Conservation (phyloP, 2,329 filamentous ascomycete genomes). For the Monilinia laxa region DNA sequence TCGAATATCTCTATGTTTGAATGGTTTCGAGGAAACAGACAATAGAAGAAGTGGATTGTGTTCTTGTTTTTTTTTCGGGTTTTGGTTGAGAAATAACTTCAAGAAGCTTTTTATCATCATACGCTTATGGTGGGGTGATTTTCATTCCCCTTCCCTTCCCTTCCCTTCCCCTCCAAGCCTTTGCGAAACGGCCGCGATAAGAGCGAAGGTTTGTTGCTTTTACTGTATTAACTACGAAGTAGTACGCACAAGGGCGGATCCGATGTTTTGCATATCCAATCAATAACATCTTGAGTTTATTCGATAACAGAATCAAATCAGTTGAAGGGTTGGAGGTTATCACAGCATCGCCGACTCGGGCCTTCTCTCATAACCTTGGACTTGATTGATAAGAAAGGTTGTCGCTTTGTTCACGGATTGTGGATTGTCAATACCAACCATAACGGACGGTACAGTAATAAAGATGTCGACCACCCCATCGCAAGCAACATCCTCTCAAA, state of each 20-base stretch:
- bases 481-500: conserved; percentile 37
- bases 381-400: conserved; percentile 20
- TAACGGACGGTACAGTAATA: background rate
- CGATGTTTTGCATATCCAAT: conserved; percentile 11
- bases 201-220: conserved; percentile 12
- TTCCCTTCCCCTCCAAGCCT: conserved; percentile 26
- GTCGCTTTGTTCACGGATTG: conserved; percentile 1
- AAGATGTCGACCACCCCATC: conserved; percentile 32
- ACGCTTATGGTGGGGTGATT: conserved; percentile 23
- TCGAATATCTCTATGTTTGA: background rate
- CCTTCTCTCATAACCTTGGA: background rate
- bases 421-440: background rate
- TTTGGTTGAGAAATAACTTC: conserved; percentile 22
- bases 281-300: conserved; percentile 25
- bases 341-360: conserved; percentile 8
- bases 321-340: conserved; percentile 1
- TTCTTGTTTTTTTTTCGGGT: background rate
- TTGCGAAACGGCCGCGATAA: conserved; percentile 26
- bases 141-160: conserved; percentile 27
- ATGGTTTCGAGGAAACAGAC: background rate
- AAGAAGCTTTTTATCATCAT: conserved; percentile 8
- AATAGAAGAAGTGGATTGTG: conserved; percentile 2
- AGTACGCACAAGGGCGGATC: background rate
- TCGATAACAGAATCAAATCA: conserved; percentile 19
- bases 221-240: conserved; percentile 1